Conservation (phyloP, 176 grass and related monocot genomes). For the Bolboschoenus planiculmis region DNA sequence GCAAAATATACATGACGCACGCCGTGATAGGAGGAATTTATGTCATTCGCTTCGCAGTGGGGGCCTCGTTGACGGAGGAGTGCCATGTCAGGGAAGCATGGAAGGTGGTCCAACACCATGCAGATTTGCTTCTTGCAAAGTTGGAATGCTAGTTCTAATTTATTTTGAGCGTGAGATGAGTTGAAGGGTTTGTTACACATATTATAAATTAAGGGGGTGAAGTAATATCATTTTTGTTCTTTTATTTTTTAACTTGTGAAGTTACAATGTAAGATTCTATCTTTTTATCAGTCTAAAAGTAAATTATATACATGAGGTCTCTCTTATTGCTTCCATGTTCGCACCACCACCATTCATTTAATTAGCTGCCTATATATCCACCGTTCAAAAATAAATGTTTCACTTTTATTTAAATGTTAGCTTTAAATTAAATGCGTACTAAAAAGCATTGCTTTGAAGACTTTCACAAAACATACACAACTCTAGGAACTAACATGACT, state of each 20-base stretch:
- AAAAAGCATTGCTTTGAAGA: too few species aligned
- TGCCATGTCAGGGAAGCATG: conserved; percentile 13
- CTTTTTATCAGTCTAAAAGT: not conserved
- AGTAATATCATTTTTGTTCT: not conserved
- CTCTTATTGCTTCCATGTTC: too few species aligned
- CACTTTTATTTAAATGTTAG: too few species aligned
- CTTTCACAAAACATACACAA: too few species aligned
- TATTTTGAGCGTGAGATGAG: not conserved
- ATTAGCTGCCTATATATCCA: too few species aligned
- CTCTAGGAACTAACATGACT: too few species aligned
- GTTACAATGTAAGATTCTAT: not conserved
- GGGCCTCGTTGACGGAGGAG: conserved; percentile 17
- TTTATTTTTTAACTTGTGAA: not conserved
- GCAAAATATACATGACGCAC: conserved; percentile 29
- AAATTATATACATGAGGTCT: too few species aligned
- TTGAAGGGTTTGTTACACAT: not conserved
- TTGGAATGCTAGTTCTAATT: not conserved
- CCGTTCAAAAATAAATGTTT: too few species aligned
- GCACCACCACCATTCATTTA: too few species aligned
- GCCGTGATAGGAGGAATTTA: conserved; percentile 17
- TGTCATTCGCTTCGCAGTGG: conserved; percentile 16
- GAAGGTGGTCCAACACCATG: not conserved
- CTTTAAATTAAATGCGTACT: too few species aligned
- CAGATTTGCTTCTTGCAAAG: not conserved
- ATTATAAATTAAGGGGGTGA: not conserved